Conservation (phyloP, 2,329 filamentous ascomycete species). For the Venturia pyrina region DNA sequence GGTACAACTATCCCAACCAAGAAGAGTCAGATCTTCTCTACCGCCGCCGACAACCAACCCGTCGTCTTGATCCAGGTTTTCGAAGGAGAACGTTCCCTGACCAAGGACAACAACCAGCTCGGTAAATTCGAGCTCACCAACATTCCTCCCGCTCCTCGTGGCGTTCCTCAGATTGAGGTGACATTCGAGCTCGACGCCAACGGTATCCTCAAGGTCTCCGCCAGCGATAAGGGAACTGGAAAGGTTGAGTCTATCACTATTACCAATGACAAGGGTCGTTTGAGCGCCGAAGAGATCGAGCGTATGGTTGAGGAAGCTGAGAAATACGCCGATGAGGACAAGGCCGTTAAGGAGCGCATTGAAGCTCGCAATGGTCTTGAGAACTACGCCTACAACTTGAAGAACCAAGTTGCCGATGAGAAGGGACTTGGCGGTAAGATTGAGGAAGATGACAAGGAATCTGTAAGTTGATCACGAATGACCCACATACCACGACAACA, state of each 20-base stretch:
- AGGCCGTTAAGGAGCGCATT: constrained; percentile 93
- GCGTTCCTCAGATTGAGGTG: constrained; percentile 96
- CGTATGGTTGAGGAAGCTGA: constrained; percentile 98
- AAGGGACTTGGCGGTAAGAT: constrained; percentile 98
- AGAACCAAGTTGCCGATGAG: constrained; percentile 98
- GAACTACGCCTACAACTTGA: constrained; percentile 98
- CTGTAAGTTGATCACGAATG: constrained; percentile 43
- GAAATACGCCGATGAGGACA: constrained; percentile 98
- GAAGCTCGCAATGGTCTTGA: constrained; percentile 93
- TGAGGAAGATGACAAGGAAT: constrained; percentile 96
- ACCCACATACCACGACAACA: constrained; percentile 10
- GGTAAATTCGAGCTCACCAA: constrained; percentile 97
- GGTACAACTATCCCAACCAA: constrained; percentile 92
- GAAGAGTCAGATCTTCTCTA: constrained; percentile 98
- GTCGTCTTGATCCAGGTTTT: constrained; percentile 91
- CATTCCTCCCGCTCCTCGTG: constrained; percentile 89
- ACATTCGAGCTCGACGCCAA: constrained; percentile 97
- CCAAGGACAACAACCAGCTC: constrained; percentile 93
- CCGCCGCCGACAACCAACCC: constrained; percentile 91
- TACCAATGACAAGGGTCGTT: constrained; percentile 98
- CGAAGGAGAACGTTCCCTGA: constrained; percentile 88
- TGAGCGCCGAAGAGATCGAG: constrained; percentile 94
- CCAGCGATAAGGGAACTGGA: constrained; percentile 95
- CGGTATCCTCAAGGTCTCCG: constrained; percentile 93
- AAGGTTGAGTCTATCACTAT: constrained; percentile 98